Conservation (phyloP, 2,329 filamentous ascomycete genomes). For the Leptodontidium sp. region DNA sequence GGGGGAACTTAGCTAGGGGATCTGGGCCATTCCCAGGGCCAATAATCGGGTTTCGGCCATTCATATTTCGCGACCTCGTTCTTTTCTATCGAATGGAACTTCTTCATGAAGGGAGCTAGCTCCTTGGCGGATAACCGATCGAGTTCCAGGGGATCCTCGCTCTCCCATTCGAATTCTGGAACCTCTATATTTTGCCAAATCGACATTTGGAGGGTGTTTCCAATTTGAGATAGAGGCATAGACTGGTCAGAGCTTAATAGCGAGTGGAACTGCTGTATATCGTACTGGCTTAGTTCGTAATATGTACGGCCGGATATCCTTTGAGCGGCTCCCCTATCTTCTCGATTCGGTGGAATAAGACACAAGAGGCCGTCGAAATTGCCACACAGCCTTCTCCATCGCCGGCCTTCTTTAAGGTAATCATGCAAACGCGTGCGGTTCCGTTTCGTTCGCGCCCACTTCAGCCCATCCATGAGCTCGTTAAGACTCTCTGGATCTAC, state of each 20-base stretch:
- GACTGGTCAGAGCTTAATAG: neutral
- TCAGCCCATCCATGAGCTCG: slow-evolving; percentile 19
- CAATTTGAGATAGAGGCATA: neutral
- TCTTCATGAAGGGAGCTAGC: neutral
- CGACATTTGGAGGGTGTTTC: neutral
- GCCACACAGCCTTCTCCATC: no score
- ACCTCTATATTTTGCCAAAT: neutral
- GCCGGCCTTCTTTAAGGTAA: no score
- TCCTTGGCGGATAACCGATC: neutral
- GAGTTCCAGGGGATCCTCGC: no score
- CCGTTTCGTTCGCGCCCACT: slow-evolving; percentile 14
- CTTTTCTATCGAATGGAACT: neutral
- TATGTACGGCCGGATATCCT: no score
- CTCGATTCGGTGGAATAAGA: no score
- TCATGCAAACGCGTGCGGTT: no score
- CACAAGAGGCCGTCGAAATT: no score
- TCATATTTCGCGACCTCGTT: neutral
- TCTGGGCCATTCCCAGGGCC: slow-evolving; percentile 20
- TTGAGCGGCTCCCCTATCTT: no score
- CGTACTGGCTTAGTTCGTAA: no score
- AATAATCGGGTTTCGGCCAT: slow-evolving; percentile 5
- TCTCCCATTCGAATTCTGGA: neutral
- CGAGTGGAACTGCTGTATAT: no score
- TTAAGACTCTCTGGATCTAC: slow-evolving; percentile 17
- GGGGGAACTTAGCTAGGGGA: slow-evolving; percentile 11